Evolutionary conservation across 2,329 filamentous ascomycete species (phyloP).

Genomic region (Camillea tinctor): DNA sequence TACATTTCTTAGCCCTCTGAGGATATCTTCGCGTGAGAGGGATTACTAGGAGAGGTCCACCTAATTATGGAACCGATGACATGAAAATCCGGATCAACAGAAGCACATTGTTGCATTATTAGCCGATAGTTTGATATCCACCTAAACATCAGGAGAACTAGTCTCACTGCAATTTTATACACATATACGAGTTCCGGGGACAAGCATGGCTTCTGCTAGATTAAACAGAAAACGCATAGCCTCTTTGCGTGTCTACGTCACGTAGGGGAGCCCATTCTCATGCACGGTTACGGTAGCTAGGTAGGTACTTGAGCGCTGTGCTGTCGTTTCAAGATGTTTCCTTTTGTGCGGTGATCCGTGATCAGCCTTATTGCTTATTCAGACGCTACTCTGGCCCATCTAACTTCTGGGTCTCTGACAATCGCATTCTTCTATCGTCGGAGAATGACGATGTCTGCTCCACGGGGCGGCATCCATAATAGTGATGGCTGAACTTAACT

Average conservation of each 20-base stretch:
- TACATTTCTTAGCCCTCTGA: background rate
- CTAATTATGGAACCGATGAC: background rate
- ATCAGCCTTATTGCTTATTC: background rate
- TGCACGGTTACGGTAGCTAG: background rate
- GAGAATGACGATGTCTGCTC: background rate
- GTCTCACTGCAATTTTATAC: background rate
- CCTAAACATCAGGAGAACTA: background rate
- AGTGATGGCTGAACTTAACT: background rate
- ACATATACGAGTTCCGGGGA: background rate
- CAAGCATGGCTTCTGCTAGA: background rate
- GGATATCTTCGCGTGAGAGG: background rate
- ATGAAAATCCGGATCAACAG: background rate
- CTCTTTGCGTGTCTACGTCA: background rate
- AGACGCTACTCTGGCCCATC: background rate
- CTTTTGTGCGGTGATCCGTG: background rate
- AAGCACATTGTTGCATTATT: background rate
- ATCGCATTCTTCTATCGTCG: background rate
- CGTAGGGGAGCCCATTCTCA: background rate
- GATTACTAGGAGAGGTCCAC: background rate
- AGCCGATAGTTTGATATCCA: background rate
- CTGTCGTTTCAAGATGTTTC: background rate
- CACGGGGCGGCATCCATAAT: background rate
- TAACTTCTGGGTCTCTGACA: background rate
- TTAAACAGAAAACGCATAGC: background rate
- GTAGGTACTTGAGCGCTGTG: background rate